Percentiles rank a stretch among this genome's conserved stretches.
phyloP scores from a whole-genome alignment of 495 filamentous ascomycete genomes.

The Lophium mytilinum region DNA sequence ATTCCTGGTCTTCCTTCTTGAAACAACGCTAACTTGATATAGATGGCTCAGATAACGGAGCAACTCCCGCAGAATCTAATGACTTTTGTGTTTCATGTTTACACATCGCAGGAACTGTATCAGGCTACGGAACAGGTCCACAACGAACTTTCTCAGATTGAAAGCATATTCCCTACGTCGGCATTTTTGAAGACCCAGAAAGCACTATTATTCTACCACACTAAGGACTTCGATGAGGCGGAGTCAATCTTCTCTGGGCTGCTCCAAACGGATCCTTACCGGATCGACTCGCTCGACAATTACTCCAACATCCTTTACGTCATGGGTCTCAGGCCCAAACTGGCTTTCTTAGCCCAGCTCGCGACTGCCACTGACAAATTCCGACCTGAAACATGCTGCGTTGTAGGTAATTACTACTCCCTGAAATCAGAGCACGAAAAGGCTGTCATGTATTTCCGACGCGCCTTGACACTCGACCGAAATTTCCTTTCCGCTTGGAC shows the following conservation, averaged over 20 bases:
- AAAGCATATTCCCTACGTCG: constrained; percentile 73
- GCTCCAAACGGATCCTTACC: constrained; percentile 70
- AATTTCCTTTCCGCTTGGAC: constrained; percentile 94
- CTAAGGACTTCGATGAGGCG: constrained; percentile 84
- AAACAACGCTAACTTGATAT: background rate
- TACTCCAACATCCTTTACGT: constrained; percentile 98
- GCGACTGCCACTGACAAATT: constrained; percentile 90
- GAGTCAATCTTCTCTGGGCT: constrained; percentile 79
- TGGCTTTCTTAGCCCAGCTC: constrained; percentile 85
- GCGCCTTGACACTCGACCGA: constrained; percentile 88
- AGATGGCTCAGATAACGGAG: constrained; percentile 50
- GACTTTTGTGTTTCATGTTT: constrained; percentile 85
- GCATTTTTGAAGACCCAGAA: constrained; percentile 84
- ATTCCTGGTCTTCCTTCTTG: background rate
- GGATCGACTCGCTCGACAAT: constrained; percentile 83
- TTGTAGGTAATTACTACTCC: constrained; percentile 96
- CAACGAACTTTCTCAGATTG: constrained; percentile 62
- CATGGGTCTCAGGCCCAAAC: constrained; percentile 72
- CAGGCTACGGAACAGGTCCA: constrained; percentile 69
- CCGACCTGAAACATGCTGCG: constrained; percentile 92
- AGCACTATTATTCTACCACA: constrained; percentile 83
- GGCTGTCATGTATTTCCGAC: constrained; percentile 94
- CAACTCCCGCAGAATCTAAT: constrained; percentile 83
- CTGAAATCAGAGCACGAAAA: constrained; percentile 93
- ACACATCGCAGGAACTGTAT: constrained; percentile 83